Base-by-base conservation (phyloP, 2,329 filamentous ascomycete genomes). In the Furcasterigmium furcatum region DNA sequence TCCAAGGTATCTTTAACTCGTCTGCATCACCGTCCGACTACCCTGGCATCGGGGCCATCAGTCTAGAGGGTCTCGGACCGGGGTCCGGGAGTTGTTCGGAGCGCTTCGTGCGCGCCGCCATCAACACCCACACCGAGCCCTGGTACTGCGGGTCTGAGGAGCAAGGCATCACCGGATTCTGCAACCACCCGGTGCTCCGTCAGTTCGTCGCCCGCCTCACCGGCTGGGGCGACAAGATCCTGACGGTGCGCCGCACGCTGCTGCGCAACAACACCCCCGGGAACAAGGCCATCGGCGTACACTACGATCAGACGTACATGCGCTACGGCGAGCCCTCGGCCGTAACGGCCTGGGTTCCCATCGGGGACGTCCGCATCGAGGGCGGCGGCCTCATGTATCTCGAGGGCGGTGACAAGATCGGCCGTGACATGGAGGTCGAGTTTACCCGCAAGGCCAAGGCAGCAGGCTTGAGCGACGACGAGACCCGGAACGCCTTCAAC, bases 351-450 rank as follows among this genome's bases (percentile, higher is more conserved):
- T 82, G 78, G 78, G 71, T 81, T 0, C 74, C 77, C 0, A 76
- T 81, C 50, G 76, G 76, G 0, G 73, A 80, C 54, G 57, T 81
- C 4, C 65, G 67, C 18, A 44, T 81, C 5, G 70, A 74, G 38
- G 79, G 80, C 0, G 79, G 80, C 5, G 79, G 80, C 0, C 55
- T 84, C 44, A 80, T 83, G 1, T 84, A 83, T 48, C 62, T 83
- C 2, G 79, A 83, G 51, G 63, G 74, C 38, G 67, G 70, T 58
- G 52, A 53, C 12, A 10, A 40, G 16, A 35, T 42, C 24, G 22
- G 32, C 24, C 22, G 13, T 20, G 65, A 77, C 44, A 65, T 79
- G 6, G 78, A 82, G 50, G 59, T 63, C 10, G 64, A 69, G 3
- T 82, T 82, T 55, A 66, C 65, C 2, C 52, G 45, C 3, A 74